Evolutionary conservation across 805 yeast species (phyloP), one percentile per base, ranked within the genome.

Genomic region (Pichia cabralensis): DNA sequence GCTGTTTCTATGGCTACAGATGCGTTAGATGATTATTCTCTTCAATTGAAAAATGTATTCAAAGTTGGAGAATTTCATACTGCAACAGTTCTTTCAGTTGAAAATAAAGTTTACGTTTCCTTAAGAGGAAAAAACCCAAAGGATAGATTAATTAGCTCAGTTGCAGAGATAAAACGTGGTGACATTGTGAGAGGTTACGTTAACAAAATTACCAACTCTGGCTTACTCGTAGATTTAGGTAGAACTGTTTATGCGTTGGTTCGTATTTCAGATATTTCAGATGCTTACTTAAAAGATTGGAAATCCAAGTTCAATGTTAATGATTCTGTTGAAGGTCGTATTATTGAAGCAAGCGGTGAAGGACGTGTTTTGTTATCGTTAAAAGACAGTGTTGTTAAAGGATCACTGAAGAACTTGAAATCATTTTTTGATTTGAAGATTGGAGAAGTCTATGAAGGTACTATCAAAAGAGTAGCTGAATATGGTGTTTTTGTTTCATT

Each of bases 401-500:
- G 95, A 28, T 76, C 76, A 16, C 53, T 74, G 39, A 64, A 69
- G 37, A 53, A 67, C 21, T 55, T 74, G 49, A 80, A 79, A 54
- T 62, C 63, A 34, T 76, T 80, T 45, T 76, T 69, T 28, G 92
- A 82, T 38, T 64, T 89, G 36, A 59, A 71, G 37, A 75, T 67
- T 33, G 94, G 82, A 36, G 82, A 79, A 19, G 61, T 78, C 21
- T 74, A 64, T 46, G 89, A 80, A 50, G 98, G 96, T 53, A 60
- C 76, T 3, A 79, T 89, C 28, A 77, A 73, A 52, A 71, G 71
- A 41, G 82, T 78, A 17, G 76, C 86, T 22, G 94, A 83, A 30
- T 89, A 78, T 53, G 98, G 98, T 62, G 95, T 85, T 3, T 89
- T 89, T 52, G 80, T 89, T 33, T 77, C 74, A 42, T 64, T 89